These are phyloP conservation scores for Apiospora kogelbergensis DNA, from an alignment of 2,329 filamentous ascomycete genomes.

Conservation along the genomic window DNA sequence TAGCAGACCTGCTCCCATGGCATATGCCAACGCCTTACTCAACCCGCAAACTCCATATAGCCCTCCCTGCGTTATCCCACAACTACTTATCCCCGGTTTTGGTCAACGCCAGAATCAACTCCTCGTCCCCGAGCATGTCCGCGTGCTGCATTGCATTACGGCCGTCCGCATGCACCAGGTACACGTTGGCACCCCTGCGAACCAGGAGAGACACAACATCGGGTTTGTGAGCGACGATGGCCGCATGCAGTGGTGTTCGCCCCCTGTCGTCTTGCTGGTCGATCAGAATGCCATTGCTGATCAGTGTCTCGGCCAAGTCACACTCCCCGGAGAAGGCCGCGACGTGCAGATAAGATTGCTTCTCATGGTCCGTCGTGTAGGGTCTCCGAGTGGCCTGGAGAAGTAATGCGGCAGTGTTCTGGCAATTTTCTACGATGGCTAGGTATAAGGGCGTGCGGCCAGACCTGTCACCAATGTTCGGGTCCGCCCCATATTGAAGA, in stretches of 20 bases:
- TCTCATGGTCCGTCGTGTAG: not conserved
- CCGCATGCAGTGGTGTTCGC: not conserved
- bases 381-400: not conserved
- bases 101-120: not conserved
- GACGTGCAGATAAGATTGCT: not conserved
- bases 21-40: not conserved
- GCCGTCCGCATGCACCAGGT: not conserved
- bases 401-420: not conserved
- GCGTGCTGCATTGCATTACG: not conserved
- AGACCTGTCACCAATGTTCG: not conserved
- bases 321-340: not conserved
- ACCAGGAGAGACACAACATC: not conserved
- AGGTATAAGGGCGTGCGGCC: not conserved
- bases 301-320: not conserved
- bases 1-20: not conserved
- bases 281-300: not conserved
- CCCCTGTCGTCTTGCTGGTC: not conserved
- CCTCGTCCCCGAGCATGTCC: not conserved
- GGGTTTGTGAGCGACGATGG: not conserved
- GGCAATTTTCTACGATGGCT: not conserved
- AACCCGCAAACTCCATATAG: not conserved
- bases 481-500: not conserved
- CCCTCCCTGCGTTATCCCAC: not conserved
- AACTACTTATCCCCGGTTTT: not conserved
- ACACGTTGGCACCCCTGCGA: not conserved